phyloP scores from a whole-genome alignment of 352 stramenopile species.

The Phytophthora cactorum region DNA sequence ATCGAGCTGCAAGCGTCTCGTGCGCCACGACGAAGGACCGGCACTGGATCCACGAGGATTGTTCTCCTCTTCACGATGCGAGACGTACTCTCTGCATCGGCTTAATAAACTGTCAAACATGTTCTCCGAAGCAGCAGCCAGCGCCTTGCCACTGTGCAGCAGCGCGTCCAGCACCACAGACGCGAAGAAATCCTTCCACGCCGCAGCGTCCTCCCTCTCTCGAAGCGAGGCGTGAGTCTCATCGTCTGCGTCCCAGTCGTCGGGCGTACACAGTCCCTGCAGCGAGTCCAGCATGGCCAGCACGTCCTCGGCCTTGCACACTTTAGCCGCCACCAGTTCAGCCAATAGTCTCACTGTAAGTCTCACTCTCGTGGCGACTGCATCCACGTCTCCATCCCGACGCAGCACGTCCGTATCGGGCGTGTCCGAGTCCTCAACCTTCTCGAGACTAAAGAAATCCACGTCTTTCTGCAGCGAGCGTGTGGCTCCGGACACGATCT shows the following conservation, averaged over 20 bases:
- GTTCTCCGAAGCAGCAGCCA: constrained; percentile 53
- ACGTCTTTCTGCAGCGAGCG: constrained; percentile 60
- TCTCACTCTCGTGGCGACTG: constrained; percentile 56
- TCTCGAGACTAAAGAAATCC: constrained; percentile 56
- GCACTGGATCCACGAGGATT: constrained; percentile 54
- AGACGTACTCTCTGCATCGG: constrained; percentile 76
- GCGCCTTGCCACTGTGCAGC: constrained; percentile 60
- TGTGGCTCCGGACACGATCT: constrained; percentile 50
- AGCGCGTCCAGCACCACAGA: constrained; percentile 75
- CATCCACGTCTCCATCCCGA: constrained; percentile 46
- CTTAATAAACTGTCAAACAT: constrained; percentile 74
- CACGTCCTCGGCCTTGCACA: constrained; percentile 70
- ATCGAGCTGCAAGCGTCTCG: constrained; percentile 69
- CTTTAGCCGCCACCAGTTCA: constrained; percentile 58
- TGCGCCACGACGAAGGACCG: constrained; percentile 67
- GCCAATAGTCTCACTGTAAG: constrained; percentile 73
- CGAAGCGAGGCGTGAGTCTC: constrained; percentile 50
- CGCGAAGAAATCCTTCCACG: constrained; percentile 84
- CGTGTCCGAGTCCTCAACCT: constrained; percentile 22
- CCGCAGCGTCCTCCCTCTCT: constrained; percentile 52
- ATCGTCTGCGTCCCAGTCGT: constrained; percentile 60
- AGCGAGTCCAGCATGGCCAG: constrained; percentile 66
- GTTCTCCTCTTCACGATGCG: constrained; percentile 63
- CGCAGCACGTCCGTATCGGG: constrained; percentile 27
- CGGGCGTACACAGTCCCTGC: constrained; percentile 64